Conservation (phyloP, 495 filamentous ascomycete species). For the Aspergillus panamensis region DNA sequence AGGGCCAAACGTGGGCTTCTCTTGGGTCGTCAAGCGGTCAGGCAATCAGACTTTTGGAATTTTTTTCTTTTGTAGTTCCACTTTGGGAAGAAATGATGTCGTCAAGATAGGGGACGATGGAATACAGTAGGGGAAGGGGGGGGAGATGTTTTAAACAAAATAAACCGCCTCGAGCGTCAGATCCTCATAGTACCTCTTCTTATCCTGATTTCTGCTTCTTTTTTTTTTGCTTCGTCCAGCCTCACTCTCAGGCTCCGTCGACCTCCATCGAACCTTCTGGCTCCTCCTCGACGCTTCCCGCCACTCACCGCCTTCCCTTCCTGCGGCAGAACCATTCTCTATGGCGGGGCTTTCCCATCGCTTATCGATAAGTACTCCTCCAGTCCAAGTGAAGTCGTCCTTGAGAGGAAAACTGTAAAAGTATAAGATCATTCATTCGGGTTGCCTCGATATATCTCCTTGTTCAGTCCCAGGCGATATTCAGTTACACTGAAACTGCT, state of each 20-base stretch:
- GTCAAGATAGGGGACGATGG: not conserved
- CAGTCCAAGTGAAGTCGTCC: not conserved
- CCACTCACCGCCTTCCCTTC: slow-evolving; percentile 27
- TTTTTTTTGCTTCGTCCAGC: slow-evolving; percentile 9
- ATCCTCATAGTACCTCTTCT: not conserved
- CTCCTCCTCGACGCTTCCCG: slow-evolving; percentile 29
- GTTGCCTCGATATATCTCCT: too few relatives aligned
- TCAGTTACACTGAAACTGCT: too few relatives aligned
- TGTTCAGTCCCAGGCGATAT: too few relatives aligned
- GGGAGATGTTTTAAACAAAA: not conserved
- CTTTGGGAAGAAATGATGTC: not conserved
- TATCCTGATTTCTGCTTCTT: not conserved
- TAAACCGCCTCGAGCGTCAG: not conserved
- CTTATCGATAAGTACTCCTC: slow-evolving; percentile 9
- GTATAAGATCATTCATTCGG: too few relatives aligned
- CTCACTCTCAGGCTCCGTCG: slow-evolving; percentile 3
- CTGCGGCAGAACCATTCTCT: slow-evolving; percentile 31
- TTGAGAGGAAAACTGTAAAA: too few relatives aligned
- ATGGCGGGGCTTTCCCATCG: slow-evolving; percentile 21
- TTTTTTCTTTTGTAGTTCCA: not conserved
- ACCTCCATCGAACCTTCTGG: slow-evolving; percentile 41
- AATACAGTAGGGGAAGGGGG: not conserved
- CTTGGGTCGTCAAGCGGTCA: slow-evolving; percentile 21
- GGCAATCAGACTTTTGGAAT: slow-evolving; percentile 12
- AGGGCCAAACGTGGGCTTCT: slow-evolving; percentile 20